Evolutionary conservation across 2,329 filamentous ascomycete genomes (phyloP), one percentile per base, ranked within the genome.

Genomic region (Hymenotorrendiella dingleyae): DNA sequence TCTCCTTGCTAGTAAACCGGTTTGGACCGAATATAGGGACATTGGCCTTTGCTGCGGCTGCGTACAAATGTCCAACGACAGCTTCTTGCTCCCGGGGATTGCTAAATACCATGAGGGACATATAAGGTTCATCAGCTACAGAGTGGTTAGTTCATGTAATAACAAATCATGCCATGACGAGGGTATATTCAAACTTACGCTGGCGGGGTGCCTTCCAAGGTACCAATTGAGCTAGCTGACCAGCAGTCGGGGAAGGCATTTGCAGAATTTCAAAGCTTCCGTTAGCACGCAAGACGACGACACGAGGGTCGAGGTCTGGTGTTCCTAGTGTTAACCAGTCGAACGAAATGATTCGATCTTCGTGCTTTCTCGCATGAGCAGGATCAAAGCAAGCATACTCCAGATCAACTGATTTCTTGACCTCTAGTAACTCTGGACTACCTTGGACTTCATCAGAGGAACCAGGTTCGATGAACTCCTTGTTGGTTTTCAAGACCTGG

Each of bases 291-390:
- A 83, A 60, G 2, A 78, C 76, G 19, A 83, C 59, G 28, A 79
- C 64, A n/a, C 79, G 70, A 22, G 78, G 76, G 19, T 71, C 71
- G 36, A 80, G 56, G 11, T 70, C 69, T 3, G 75, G 67, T 3
- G 74, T 76, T 9, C 72, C 68, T 35, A 81, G 65, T 3, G 75
- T 81, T 8, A 82, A 65, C 79, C 80, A 84, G 57, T 84, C 80
- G 58, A 83, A 83, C 0, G 79, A 82, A 6, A 83, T 76, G 23
- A 83, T 80, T 16, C 76, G 71, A 42, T 82, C 75, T 34, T 62
- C 57, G 23, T 50, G 49, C 35, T 52, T 73, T 70, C 59, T 74
- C 73, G 50, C 71, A 65, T 23, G 67, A 63, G 54, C 45, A 19
- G 55, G 48, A 38, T 76, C 73, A 20, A 68, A 64, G 51, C 74